phyloP scores from a whole-genome alignment of 2,329 filamentous ascomycete species.

The Exserohilum rostratum region DNA sequence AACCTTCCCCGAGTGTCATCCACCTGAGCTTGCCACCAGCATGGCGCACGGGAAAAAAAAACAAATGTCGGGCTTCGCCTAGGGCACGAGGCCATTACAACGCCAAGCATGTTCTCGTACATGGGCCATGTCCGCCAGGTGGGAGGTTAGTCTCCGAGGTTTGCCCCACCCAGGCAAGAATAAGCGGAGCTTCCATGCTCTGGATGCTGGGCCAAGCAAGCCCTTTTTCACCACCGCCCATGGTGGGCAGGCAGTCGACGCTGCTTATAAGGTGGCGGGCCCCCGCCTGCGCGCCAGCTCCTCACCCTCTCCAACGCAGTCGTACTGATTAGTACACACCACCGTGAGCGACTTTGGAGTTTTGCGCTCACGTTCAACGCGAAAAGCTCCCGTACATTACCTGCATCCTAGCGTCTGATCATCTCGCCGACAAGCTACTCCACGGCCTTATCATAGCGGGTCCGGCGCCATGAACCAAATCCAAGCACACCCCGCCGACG shows the following conservation, averaged over 20 bases:
- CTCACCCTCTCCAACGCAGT: not conserved
- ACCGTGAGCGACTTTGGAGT: constrained; percentile 52
- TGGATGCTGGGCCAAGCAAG: constrained; percentile 26
- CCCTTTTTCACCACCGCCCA: constrained; percentile 24
- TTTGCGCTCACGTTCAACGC: constrained; percentile 47
- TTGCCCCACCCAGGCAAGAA: constrained; percentile 17
- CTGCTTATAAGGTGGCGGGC: constrained; percentile 32
- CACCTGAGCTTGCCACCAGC: not conserved
- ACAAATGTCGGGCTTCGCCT: constrained; percentile 33
- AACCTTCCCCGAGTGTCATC: constrained; percentile 2
- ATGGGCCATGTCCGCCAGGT: constrained; percentile 5
- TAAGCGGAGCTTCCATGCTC: constrained; percentile 14
- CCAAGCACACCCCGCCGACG: constrained; percentile 17
- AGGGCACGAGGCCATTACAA: constrained; percentile 16
- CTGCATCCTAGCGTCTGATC: too few relatives aligned
- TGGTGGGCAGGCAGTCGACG: constrained; percentile 9
- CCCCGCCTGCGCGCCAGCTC: constrained; percentile 12
- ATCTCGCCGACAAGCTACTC: too few relatives aligned
- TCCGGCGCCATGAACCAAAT: constrained; percentile 16
- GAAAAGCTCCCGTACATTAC: constrained; percentile 43
- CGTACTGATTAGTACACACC: constrained; percentile 13
- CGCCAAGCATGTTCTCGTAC: constrained; percentile 3
- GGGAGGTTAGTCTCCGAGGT: constrained; percentile 20
- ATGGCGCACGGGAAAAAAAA: constrained; percentile 23
- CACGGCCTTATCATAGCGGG: not conserved